Base-by-base conservation (phyloP, 148 eudicot genomes). In the Chenopodium berlandieri region DNA sequence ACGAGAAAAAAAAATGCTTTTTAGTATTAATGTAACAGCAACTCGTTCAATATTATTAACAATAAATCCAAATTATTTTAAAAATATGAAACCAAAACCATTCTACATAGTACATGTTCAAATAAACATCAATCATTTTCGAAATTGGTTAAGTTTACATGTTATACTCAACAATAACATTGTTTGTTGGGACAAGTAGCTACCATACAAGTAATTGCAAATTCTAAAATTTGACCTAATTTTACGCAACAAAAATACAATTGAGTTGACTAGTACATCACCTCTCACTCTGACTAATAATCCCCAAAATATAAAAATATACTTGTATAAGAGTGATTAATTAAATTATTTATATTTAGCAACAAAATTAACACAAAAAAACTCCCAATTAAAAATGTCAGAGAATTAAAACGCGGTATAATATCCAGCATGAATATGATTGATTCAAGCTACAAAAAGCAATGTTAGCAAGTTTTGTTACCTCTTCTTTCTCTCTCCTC, bases 161-260 rank as follows among this genome's bases (percentile, higher is more conserved):
- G 47, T n/a, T 71, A 56, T 12, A 71, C 74, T 37, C 50, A 70
- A 71, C 80, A 78, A 66, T 54, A 22, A 56, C 22, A 17, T 56
- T 48, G 69, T 66, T 78, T 72, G 40, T 52, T 66, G 22, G 62
- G 73, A 78, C 73, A 78, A 54, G 52, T 30, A 67, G 80, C 73
- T 46, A 78, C 56, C n/a, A 12, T 67, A 30, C 80, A 78, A 65
- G 58, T n/a, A 48, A 22, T 76, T 60, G 50, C 47, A 27, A 34
- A 34, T 34, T 60, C 6, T 11, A 23, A 74, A 81, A 62, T 67
- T 81, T 81, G 79, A 81, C 83, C 83, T 71, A 75, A 75, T 68
- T 19, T 56, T 2, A 17, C 46, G 27, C 12, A 60, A 73, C 1
- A 56, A 8, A 64, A 30, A 48, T 66, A 77, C 46, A 60, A 58